These are phyloP conservation scores for Trichoderma pleuroti DNA, from an alignment of 2,329 filamentous ascomycete species.

Conservation along the genomic window DNA sequence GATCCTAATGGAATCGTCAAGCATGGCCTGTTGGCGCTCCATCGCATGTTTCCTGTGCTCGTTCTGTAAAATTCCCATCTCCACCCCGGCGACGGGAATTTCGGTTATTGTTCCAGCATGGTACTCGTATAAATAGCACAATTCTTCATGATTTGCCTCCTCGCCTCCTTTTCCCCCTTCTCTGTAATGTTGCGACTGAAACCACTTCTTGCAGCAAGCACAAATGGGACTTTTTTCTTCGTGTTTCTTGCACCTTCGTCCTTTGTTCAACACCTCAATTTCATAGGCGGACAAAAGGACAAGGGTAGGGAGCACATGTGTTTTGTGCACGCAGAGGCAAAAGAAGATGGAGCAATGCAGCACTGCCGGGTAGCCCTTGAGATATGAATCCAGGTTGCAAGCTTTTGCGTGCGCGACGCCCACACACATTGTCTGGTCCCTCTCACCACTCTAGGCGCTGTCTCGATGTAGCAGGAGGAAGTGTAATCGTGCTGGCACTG, in stretches of 20 bases:
- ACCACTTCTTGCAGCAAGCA: background rate
- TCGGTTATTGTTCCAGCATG: background rate
- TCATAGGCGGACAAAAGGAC: background rate
- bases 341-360: background rate
- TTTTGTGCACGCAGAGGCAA: background rate
- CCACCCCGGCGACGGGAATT: background rate
- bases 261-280: background rate
- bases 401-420: background rate
- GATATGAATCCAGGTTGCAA: background rate
- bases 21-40: background rate
- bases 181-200: background rate
- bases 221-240: background rate
- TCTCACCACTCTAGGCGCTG: slow-evolving; percentile 40
- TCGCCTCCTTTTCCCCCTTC: background rate
- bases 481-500: background rate
- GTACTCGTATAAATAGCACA: background rate
- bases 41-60: background rate
- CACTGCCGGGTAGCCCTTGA: background rate
- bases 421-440: background rate
- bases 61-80: background rate
- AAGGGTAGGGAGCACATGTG: background rate
- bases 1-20: background rate
- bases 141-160: background rate
- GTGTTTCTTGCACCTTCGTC: background rate
- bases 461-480: slow-evolving; percentile 26